Evolutionary conservation across 306 rosid species (phyloP), one percentile per base, ranked within the genome.

Genomic region (Quercus suber): DNA sequence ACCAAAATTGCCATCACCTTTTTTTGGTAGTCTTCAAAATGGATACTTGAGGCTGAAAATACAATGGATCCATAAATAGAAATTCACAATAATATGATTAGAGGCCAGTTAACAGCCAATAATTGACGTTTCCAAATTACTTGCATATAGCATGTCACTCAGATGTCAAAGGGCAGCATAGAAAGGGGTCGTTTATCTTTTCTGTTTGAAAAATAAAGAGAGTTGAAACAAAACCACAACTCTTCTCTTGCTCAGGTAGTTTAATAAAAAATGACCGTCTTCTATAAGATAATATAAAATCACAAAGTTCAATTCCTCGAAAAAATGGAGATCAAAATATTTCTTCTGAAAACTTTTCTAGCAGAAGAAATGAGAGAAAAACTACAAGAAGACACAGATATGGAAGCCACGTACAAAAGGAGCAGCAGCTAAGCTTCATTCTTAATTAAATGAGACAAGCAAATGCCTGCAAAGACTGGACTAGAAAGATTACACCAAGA

Each of bases 381-480:
- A 28, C 67, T 78, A 69, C 76, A 18, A 81, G 69, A 18, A 20
- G 53, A 25, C 69, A 73, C 17, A 20, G 56, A 25, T 51, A 19
- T 12, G 28, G 35, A 59, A 53, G 51, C 78, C 4, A 53, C 76
- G 11, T 28, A 37, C 30, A 25, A 51, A 64, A 76, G 21, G 23
- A 60, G 58, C 55, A 74, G 30, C 57, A 27, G 55, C 81, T 49
- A 37, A 61, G 11, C 33, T 17, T 45, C 21, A 30, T 58, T 82
- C 30, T 53, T 30, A 21, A 64, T 33, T 52, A 15, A 74, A 43
- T 33, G 68, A 27, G 63, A 84, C 41, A 56, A 9, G 57, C 12
- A 63, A 76, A 79, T 78, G 85, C 57, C 74, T 1, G 76, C 14
- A 73, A 51, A 52, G 69, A 51, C 77, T 71, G 69, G 70, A 71